Conservation (phyloP, 257 asterid species). For the Nicotiana obtusifolia region DNA sequence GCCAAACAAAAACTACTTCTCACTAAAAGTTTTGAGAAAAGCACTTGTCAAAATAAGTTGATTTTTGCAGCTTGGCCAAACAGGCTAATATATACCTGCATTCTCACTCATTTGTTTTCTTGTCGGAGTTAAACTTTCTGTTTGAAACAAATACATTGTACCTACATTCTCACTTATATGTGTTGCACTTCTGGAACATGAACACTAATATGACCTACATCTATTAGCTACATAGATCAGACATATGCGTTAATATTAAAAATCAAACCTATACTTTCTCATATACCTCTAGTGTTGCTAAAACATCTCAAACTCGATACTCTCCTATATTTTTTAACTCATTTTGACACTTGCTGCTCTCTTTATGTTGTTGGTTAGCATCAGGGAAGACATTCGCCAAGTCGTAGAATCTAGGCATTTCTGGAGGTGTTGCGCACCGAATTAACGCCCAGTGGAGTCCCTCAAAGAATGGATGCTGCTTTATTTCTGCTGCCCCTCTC, state of each 20-base stretch:
- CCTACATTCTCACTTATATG: too few relatives aligned
- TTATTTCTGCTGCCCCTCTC: constrained; percentile 61
- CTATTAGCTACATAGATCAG: constrained; percentile 2
- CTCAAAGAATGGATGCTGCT: constrained; percentile 56
- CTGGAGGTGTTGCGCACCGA: constrained; percentile 61
- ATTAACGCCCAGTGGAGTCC: constrained; percentile 70
- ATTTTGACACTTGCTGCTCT: constrained; percentile 10
- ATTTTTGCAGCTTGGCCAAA: too few relatives aligned
- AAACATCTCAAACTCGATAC: constrained; percentile 28
- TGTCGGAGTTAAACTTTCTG: too few relatives aligned
- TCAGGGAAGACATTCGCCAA: constrained; percentile 6
- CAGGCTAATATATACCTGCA: too few relatives aligned
- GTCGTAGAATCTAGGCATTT: constrained; percentile 27
- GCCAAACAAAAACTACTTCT: too few relatives aligned
- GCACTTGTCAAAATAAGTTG: too few relatives aligned
- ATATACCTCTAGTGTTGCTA: constrained; percentile 12
- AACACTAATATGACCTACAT: constrained; percentile 8
- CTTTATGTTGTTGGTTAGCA: constrained; percentile 10
- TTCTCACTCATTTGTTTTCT: too few relatives aligned
- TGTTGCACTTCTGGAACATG: too few relatives aligned
- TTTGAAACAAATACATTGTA: too few relatives aligned
- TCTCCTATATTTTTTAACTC: constrained; percentile 23
- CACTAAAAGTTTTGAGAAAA: too few relatives aligned
- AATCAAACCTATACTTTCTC: constrained; percentile 4
- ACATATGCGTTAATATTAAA: constrained; percentile 6